Conservation (phyloP, 148 eudicot genomes). For the Hydrangea macrophylla region DNA sequence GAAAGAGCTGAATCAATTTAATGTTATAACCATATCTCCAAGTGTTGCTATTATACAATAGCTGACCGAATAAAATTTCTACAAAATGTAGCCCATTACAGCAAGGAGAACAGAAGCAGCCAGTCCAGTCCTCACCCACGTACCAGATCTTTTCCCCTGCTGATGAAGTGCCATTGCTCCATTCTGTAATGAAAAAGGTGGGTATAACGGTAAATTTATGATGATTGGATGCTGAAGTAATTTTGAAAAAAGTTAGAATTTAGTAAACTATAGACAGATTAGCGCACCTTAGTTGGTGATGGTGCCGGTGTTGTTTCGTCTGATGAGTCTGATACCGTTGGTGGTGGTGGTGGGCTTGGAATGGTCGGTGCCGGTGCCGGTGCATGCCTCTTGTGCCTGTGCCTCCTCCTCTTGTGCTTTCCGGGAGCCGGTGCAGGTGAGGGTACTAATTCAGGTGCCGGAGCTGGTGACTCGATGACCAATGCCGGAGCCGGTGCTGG, state of each 20-base stretch:
- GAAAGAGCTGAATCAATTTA: slow-evolving; percentile 1
- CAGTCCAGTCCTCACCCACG: slow-evolving; percentile 34
- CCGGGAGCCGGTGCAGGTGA: slow-evolving; percentile 70
- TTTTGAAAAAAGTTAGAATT: no score
- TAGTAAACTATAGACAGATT: slow-evolving; percentile 55
- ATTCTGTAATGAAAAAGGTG: slow-evolving; percentile 52
- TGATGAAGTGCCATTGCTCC: slow-evolving; percentile 41
- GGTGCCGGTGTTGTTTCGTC: slow-evolving; percentile 72
- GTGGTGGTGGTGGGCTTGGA: slow-evolving; percentile 84
- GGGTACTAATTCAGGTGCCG: slow-evolving; percentile 28
- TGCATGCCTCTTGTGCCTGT: slow-evolving; percentile 56
- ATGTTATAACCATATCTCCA: not conserved
- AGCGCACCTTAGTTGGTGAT: slow-evolving; percentile 55
- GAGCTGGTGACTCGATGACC: slow-evolving; percentile 18
- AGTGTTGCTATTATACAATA: not conserved
- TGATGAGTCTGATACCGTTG: slow-evolving; percentile 39
- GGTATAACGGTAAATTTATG: no score
- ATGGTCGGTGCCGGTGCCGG: slow-evolving; percentile 63
- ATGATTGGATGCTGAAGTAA: no score
- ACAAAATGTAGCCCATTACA: slow-evolving; percentile 17
- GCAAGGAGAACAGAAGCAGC: slow-evolving; percentile 39
- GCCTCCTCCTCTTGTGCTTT: slow-evolving; percentile 61
- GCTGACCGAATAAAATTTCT: slow-evolving; percentile 7
- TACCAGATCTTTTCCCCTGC: slow-evolving; percentile 34
- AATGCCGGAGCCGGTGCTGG: slow-evolving; percentile 27